Percentiles rank a stretch among this genome's conserved stretches.
These are phyloP conservation scores for Fraxinus albicans DNA, from an alignment of 305 asterid genomes.

Conservation along the genomic window DNA sequence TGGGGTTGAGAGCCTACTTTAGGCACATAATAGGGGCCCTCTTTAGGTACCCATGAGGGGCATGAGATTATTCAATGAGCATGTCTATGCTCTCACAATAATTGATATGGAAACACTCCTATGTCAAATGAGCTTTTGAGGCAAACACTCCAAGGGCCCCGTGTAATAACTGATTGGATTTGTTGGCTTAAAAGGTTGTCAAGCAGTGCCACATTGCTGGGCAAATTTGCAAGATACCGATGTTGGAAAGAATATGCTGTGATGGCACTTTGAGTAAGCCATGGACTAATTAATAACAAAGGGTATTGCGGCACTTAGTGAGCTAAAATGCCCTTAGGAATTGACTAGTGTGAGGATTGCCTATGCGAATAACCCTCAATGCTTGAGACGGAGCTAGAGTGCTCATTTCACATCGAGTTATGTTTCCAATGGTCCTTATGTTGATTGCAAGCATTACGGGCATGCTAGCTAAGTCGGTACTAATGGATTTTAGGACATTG, in stretches of 20 bases:
- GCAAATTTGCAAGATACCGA: neutral
- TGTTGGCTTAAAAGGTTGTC: neutral
- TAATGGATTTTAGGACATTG: neutral
- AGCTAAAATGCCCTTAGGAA: neutral
- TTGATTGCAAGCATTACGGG: neutral
- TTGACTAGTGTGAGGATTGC: neutral
- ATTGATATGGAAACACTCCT: neutral
- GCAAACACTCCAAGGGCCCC: neutral
- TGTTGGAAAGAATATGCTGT: neutral
- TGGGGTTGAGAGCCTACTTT: neutral
- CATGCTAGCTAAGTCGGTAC: neutral
- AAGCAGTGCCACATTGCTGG: neutral
- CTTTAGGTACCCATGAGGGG: neutral
- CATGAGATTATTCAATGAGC: neutral
- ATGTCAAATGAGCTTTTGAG: neutral
- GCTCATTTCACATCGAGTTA: neutral
- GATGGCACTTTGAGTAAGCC: neutral
- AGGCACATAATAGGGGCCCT: neutral
- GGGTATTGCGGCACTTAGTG: neutral
- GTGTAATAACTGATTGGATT: neutral
- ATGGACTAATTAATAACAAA: neutral
- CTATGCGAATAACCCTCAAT: neutral
- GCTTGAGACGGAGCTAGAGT: neutral
- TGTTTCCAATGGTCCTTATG: neutral
- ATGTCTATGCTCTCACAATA: neutral